Evolutionary conservation across 2,329 filamentous ascomycete species (phyloP).

Genomic region (Alternaria sp.): DNA sequence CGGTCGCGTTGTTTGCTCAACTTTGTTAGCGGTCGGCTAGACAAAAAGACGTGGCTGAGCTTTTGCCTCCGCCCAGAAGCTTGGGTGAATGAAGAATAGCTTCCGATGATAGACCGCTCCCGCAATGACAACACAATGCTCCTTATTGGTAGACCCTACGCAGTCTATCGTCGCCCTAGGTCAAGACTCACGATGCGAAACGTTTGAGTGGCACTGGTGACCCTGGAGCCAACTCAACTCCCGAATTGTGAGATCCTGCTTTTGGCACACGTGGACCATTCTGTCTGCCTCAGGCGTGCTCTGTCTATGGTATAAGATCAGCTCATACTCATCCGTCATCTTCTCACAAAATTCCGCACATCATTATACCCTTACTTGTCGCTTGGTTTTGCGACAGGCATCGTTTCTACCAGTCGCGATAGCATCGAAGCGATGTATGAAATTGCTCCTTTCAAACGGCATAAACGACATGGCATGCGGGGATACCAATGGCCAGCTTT

Average conservation of each 20-base stretch:
- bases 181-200: constrained; percentile 1
- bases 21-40: neutral
- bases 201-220: constrained; percentile 8
- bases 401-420: no score
- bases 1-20: constrained; percentile 8
- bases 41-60: neutral
- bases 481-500: neutral
- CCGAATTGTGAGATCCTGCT: neutral
- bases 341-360: neutral
- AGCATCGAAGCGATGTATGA: constrained; percentile 5
- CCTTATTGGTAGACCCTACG: neutral
- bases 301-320: neutral
- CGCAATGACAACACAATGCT: neutral
- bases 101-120: neutral
- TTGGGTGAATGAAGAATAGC: neutral
- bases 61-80: neutral
- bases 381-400: neutral
- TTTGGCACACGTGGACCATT: neutral
- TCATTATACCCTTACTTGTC: neutral
- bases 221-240: constrained; percentile 3
- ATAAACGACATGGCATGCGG: neutral
- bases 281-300: neutral
- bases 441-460: neutral
- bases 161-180: neutral
- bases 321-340: neutral